Evolutionary conservation across 768 basidiomycete species (phyloP).

Genomic region (Mycena amicta): DNA sequence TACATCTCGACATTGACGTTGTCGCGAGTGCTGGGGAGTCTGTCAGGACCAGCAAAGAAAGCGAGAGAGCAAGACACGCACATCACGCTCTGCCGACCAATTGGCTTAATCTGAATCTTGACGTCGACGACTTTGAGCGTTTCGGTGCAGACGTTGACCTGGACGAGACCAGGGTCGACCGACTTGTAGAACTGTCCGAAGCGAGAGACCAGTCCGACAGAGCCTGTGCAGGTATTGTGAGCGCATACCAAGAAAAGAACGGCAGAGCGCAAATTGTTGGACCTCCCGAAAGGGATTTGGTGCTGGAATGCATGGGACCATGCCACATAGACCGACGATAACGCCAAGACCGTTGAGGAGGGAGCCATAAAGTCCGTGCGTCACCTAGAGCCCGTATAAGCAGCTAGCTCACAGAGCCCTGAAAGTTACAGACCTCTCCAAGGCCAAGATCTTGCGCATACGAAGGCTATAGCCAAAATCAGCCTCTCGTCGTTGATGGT

Average conservation of each 20-base stretch:
- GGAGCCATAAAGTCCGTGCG: too few species aligned
- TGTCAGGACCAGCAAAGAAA: not conserved
- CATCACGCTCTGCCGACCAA: constrained; percentile 88
- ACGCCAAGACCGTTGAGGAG: too few species aligned
- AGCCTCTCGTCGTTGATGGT: not conserved
- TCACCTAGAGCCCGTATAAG: constrained; percentile 73
- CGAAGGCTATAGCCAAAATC: constrained; percentile 85
- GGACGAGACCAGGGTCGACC: constrained; percentile 89
- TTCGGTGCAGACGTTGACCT: constrained; percentile 95
- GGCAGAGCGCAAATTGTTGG: constrained; percentile 48
- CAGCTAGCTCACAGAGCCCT: constrained; percentile 84
- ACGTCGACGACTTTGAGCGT: constrained; percentile 86
- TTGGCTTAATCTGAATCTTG: constrained; percentile 91
- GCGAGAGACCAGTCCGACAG: constrained; percentile 87
- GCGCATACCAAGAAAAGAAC: constrained; percentile 6
- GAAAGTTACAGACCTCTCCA: constrained; percentile 69
- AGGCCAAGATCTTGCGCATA: constrained; percentile 90
- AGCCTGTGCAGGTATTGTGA: constrained; percentile 48
- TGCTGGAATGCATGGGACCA: constrained; percentile 81
- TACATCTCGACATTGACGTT: constrained; percentile 95
- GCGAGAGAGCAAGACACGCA: constrained; percentile 27
- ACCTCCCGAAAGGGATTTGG: constrained; percentile 91
- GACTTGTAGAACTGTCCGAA: constrained; percentile 98
- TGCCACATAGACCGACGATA: constrained; percentile 68
- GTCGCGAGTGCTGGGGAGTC: constrained; percentile 69